Evolutionary conservation across 2,329 filamentous ascomycete species (phyloP), one percentile per base, ranked within the genome.

Genomic region (Xylariaceae sp.): DNA sequence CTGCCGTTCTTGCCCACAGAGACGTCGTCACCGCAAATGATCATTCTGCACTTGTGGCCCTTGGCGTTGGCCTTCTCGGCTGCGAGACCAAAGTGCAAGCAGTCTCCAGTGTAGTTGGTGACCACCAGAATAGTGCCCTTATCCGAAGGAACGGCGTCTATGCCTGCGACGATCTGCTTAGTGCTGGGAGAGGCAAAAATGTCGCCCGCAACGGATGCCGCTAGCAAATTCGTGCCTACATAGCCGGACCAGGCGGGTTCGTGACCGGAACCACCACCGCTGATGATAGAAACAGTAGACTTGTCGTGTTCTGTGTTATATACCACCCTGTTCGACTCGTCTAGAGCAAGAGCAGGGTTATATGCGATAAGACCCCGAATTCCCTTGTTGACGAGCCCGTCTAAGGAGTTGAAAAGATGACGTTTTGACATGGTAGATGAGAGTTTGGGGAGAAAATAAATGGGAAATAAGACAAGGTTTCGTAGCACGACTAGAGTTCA

Each of bases 91-190:
- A 85, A 84, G 65, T 86, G 83, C 55, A 86, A 72, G 52, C 83
- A 83, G 67, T 86, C 83, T 40, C 83, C 83, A 0, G 83, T 86
- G 67, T 86, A 86, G 69, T 87, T 87, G 39, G 82, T 85, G 55
- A 86, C 79, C 43, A 87, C 79, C 1, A 87, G 72, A 41, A 87
- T 79, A 2, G 79, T 80, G 30, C 84, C 84, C 62, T 72, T 73
- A 27, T 77, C 73, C 23, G 75, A 83, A n/a, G 78, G 81, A 9
- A 78, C 80, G 39, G 76, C 74, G 45, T 81, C 78, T 33, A 87
- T 78, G 5, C 77, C 83, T 1, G 83, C 78, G 7, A 85, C 67
- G 50, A 87, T 83, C 69, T 87, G 84, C 55, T 81, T 82, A 9
- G 84, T 83, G 53, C 80, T 84, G 0, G 84, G 84, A 6, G 79